Conservation (phyloP, 306 rosid genomes). For the Fragaria ananassa region DNA sequence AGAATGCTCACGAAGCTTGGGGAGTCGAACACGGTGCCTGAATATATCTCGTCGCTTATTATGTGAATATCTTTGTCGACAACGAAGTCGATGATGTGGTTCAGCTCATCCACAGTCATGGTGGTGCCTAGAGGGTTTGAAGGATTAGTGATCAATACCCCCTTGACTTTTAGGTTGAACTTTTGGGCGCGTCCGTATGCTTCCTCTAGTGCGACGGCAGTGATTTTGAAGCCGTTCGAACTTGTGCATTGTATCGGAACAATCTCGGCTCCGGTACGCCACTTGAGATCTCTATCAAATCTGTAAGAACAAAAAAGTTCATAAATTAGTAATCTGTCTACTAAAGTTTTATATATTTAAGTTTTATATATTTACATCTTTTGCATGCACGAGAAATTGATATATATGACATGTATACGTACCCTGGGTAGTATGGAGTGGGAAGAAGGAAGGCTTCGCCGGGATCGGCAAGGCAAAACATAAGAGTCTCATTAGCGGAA, state of each 20-base stretch:
- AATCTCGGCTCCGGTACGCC: conserved; percentile 73
- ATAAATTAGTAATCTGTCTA: background rate
- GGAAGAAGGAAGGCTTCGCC: conserved; percentile 91
- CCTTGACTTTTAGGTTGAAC: conserved; percentile 56
- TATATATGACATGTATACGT: background rate
- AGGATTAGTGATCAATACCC: conserved; percentile 72
- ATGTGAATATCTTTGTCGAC: conserved; percentile 44
- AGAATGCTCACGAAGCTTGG: conserved; percentile 49
- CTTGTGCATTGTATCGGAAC: conserved; percentile 74
- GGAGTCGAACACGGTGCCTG: conserved; percentile 59
- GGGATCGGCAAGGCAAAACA: conserved; percentile 76
- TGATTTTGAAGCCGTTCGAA: conserved; percentile 71
- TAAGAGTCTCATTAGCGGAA: conserved; percentile 77
- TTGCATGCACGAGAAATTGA: background rate
- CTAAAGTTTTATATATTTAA: background rate
- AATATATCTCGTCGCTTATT: conserved; percentile 80
- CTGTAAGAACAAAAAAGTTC: conserved; percentile 21
- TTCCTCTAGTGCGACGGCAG: conserved; percentile 44
- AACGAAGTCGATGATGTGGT: conserved; percentile 51
- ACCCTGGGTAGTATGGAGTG: conserved; percentile 92
- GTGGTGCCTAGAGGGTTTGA: conserved; percentile 87
- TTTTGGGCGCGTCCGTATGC: conserved; percentile 52
- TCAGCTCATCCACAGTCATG: conserved; percentile 46
- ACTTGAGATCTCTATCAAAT: conserved; percentile 81
- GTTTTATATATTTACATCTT: background rate